phyloP scores from a whole-genome alignment of 164 flowering plant genomes.

The Vitis rotundifolia region DNA sequence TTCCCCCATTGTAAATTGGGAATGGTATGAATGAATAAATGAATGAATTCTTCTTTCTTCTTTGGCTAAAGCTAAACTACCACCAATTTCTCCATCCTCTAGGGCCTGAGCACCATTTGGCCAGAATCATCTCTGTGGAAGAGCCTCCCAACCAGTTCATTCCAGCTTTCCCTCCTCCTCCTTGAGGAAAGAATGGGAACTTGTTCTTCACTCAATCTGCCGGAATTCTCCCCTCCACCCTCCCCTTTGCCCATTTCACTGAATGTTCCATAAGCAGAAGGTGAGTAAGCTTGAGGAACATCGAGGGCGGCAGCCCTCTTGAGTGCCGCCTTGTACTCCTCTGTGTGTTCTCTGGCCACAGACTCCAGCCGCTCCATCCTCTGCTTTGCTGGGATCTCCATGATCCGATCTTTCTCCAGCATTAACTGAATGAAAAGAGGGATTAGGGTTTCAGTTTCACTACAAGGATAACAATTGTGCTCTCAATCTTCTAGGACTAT shows the following conservation, averaged over 20 bases:
- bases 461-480: neutral
- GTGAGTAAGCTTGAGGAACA: constrained; percentile 52
- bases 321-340: constrained; percentile 62
- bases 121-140: constrained; percentile 60
- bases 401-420: constrained; percentile 47
- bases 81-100: too few relatives aligned
- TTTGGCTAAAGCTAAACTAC: too few relatives aligned
- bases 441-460: neutral
- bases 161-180: constrained; percentile 49
- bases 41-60: too few relatives aligned
- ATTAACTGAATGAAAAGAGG: constrained; percentile 40
- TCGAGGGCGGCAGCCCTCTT: constrained; percentile 50
- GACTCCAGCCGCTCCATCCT: constrained; percentile 57
- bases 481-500: neutral
- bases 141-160: constrained; percentile 46
- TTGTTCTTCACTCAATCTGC: constrained; percentile 11
- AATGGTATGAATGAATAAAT: too few relatives aligned
- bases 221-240: constrained; percentile 8
- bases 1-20: too few relatives aligned
- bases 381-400: constrained; percentile 62
- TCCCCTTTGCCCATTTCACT: constrained; percentile 21
- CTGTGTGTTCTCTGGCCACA: constrained; percentile 47
- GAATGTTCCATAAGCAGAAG: constrained; percentile 68
- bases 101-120: constrained; percentile 42
- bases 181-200: constrained; percentile 32